Percentiles rank a stretch among this genome's conserved stretches.
Conservation (phyloP, 345 rosid genomes). For the Geranium brycei region DNA sequence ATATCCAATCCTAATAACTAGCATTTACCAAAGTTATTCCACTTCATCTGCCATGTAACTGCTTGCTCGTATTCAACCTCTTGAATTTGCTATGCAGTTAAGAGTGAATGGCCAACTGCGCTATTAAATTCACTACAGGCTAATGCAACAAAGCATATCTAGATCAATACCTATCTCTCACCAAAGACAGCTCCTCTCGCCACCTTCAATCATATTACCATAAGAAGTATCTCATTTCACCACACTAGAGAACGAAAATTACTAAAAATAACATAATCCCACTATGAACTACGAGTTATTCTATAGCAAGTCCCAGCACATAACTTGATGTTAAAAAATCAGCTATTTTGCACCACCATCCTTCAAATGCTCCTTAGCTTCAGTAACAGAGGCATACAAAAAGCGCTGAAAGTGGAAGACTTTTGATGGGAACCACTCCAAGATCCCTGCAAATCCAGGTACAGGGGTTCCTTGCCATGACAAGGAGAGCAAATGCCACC, state of each 20-base stretch:
- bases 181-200: slow-evolving; percentile 1
- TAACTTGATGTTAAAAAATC: not conserved
- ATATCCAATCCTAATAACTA: not conserved
- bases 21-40: not conserved
- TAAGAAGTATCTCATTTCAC: not conserved
- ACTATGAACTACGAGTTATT: not conserved
- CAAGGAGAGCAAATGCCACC: not conserved
- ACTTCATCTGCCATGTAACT: not conserved
- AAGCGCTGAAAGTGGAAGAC: not conserved
- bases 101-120: not conserved
- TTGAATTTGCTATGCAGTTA: not conserved
- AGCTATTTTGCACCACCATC: not conserved
- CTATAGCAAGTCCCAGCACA: not conserved
- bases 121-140: not conserved
- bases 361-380: slow-evolving; percentile 1
- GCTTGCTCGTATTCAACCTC: not conserved
- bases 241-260: not conserved
- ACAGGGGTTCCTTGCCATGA: not conserved
- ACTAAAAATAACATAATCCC: not conserved
- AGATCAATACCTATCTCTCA: not conserved
- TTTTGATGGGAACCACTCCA: not conserved
- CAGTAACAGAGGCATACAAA: not conserved
- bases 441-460: not conserved
- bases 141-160: not conserved
- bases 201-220: not conserved